A percentile compares a stretch with the other conserved stretches of the same genome.
phyloP scores from a whole-genome alignment of 2,329 filamentous ascomycete species.

The Fusarium sp. region DNA sequence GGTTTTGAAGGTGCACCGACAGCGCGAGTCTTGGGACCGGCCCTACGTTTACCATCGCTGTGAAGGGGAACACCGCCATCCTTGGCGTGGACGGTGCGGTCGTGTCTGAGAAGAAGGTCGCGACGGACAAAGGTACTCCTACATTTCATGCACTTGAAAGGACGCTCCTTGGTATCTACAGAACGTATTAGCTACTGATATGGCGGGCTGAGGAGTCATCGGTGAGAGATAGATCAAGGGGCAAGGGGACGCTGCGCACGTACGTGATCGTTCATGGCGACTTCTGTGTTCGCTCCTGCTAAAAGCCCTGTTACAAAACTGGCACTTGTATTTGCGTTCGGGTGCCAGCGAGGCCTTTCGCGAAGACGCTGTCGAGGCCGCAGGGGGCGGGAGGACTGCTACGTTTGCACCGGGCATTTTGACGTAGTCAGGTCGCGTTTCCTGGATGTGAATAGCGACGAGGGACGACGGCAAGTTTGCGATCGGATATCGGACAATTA shows the following conservation, averaged over 20 bases:
- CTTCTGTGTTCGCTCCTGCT: slow-evolving; percentile 97
- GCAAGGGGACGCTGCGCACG: slow-evolving; percentile 65
- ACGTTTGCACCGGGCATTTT: slow-evolving; percentile 79
- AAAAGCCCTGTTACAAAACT: slow-evolving; percentile 98
- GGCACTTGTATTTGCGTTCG: slow-evolving; percentile 99
- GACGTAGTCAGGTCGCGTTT: slow-evolving; percentile 55
- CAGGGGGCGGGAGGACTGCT: slow-evolving; percentile 73
- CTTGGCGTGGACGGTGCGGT: slow-evolving; percentile 98
- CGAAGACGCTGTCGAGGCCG: slow-evolving; percentile 76
- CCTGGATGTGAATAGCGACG: slow-evolving; percentile 42
- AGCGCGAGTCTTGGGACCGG: slow-evolving; percentile 75
- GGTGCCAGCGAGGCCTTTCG: slow-evolving; percentile 83
- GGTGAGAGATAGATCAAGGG: slow-evolving; percentile 23
- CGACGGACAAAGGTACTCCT: slow-evolving; percentile 98
- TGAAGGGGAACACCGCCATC: slow-evolving; percentile 94
- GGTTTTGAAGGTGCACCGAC: slow-evolving; percentile 78
- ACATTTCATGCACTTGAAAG: slow-evolving; percentile 99
- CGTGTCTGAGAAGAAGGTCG: slow-evolving; percentile 95
- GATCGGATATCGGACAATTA: slow-evolving; percentile 46
- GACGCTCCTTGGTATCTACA: slow-evolving; percentile 96
- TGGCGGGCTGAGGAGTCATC: slow-evolving; percentile 18
- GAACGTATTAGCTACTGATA: slow-evolving; percentile 45
- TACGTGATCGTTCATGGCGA: slow-evolving; percentile 97
- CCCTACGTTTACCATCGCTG: slow-evolving; percentile 91
- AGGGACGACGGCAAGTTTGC: slow-evolving; percentile 47